phyloP scores from a whole-genome alignment of 768 basidiomycete genomes.

The Leccinum barrowsii region DNA sequence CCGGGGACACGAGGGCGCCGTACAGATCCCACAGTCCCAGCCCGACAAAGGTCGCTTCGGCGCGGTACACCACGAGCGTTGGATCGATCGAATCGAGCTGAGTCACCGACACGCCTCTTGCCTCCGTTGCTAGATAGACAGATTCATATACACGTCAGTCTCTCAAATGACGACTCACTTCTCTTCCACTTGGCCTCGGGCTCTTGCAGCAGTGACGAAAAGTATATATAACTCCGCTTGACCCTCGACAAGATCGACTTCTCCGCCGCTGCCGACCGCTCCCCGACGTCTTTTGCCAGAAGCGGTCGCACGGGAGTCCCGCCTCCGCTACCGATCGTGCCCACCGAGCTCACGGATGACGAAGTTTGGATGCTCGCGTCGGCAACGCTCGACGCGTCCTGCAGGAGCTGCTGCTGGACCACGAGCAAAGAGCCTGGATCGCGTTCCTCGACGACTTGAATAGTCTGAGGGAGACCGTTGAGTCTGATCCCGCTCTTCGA shows the following conservation, averaged over 20 bases:
- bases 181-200: slow-evolving; percentile 97
- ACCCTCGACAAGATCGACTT: slow-evolving; percentile 86
- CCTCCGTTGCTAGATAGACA: slow-evolving; percentile 62
- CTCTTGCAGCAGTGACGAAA: slow-evolving; percentile 93
- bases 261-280: slow-evolving; percentile 56
- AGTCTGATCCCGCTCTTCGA: slow-evolving; percentile 70
- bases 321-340: slow-evolving; percentile 41
- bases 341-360: slow-evolving; percentile 54
- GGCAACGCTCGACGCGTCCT: slow-evolving; percentile 66
- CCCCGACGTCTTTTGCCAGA: slow-evolving; percentile 40
- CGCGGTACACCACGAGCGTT: slow-evolving; percentile 91
- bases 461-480: slow-evolving; percentile 76
- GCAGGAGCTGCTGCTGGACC: slow-evolving; percentile 48
- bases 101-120: slow-evolving; percentile 87
- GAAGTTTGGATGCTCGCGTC: slow-evolving; percentile 66
- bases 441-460: slow-evolving; percentile 63
- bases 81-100: slow-evolving; percentile 97
- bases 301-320: slow-evolving; percentile 25
- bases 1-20: slow-evolving; percentile 81
- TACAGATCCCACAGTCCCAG: slow-evolving; percentile 95
- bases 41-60: slow-evolving; percentile 96
- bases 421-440: slow-evolving; percentile 51
- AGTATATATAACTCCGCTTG: slow-evolving; percentile 94
- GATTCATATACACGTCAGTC: not conserved
- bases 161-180: slow-evolving; percentile 47